Evolutionary conservation across 495 filamentous ascomycete genomes (phyloP), one percentile per base, ranked within the genome.

Genomic region (Penicillium flavigenum): DNA sequence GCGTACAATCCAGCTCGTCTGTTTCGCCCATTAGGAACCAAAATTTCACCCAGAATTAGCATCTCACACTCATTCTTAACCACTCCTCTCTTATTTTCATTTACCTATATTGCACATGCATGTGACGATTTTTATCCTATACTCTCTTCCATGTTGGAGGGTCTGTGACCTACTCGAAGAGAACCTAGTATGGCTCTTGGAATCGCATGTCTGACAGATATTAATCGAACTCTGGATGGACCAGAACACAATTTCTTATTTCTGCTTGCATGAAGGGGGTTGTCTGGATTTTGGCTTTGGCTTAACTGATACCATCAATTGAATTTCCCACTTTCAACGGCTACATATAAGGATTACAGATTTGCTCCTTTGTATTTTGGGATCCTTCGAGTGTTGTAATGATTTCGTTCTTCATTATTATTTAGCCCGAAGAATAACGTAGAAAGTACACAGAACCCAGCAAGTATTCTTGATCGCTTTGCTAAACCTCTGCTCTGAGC

Each of bases 261-360:
- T 53, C 39, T 57, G 46, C 51, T 56, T 66, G 60, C 63, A 68
- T 68, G 16, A 47, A 41, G 56, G 63, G 44, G 61, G 51, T 46
- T 57, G 46, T 24, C 57, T 59, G 54, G 34, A 52, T 60, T 65
- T 61, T 57, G 34, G 55, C 60, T 57, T 57, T 48, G 48, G 38
- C 44, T 68, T 62, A 46, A 57, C 54, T 60, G 66, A 67, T 69
- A 67, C 66, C 66, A 67, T 43, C 62, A 64, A 67, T 61, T 52
- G n/a, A 44, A 55, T 57, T 60, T 54, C 24, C 47, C 48, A n/a
- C n/a, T 57, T 42, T 44, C 27, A 16, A 39, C 36, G n/a, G 36
- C 16, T 39, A 17, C 1, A 38, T 16, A 29, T 29, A n/a, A 38
- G 5, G 14, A 5, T 7, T 38, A n/a, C 34, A 38, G 6, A 5